Conservation (phyloP, 2,329 filamentous ascomycete species). For the Aspergillus cejpii region DNA sequence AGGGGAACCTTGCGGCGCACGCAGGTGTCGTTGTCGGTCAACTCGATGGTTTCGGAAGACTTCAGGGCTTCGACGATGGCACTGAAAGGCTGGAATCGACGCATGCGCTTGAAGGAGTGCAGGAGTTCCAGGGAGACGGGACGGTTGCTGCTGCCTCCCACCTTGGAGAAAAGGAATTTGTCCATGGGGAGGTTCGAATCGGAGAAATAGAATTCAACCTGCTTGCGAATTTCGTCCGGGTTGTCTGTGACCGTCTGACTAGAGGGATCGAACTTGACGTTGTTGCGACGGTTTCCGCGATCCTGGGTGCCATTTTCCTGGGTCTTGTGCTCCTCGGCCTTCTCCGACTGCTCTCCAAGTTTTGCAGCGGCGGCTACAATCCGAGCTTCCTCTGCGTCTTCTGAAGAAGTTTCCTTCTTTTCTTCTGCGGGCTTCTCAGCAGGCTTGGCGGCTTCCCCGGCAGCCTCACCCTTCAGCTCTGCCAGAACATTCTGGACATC, state of each 20-base stretch:
- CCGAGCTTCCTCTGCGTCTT: conserved; percentile 33
- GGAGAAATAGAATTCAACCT: conserved; percentile 96
- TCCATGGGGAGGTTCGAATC: conserved; percentile 85
- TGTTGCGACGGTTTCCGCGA: conserved; percentile 42
- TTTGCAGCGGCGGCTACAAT: conserved; percentile 35
- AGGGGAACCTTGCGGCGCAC: conserved; percentile 70
- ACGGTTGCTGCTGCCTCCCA: conserved; percentile 66
- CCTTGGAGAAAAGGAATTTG: conserved; percentile 74
- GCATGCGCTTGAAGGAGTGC: conserved; percentile 91
- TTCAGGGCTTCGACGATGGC: conserved; percentile 77
- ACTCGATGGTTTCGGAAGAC: conserved; percentile 64
- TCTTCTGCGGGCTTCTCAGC: conserved; percentile 5
- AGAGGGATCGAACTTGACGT: conserved; percentile 65
- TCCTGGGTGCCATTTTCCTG: conserved; percentile 22
- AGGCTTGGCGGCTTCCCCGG: conserved; percentile 11
- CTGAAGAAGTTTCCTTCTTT: conserved; percentile 20
- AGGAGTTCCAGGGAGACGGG: conserved; percentile 71
- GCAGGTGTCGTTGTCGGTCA: conserved; percentile 65
- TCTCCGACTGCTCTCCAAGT: conserved; percentile 35
- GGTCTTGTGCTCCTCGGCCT: conserved; percentile 28
- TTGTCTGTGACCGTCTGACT: conserved; percentile 65
- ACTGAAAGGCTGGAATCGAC: conserved; percentile 79
- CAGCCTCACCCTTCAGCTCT: conserved; percentile 37
- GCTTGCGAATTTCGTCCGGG: conserved; percentile 71
- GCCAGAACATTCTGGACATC: conserved; percentile 43